Evolutionary conservation across 257 asterid species (phyloP).

Genomic region (Leptodermis oblonga): DNA sequence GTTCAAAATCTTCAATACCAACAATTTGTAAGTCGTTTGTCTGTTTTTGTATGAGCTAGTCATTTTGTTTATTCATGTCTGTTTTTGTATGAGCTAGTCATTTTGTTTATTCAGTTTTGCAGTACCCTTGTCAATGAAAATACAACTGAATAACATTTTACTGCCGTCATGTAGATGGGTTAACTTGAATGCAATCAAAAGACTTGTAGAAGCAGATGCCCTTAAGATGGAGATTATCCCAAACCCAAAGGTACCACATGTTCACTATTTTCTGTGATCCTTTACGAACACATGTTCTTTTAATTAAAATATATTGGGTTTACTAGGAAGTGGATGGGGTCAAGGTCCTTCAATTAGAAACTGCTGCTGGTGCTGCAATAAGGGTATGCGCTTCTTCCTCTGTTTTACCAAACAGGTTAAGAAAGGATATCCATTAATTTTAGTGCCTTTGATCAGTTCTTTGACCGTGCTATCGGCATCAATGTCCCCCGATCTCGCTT

Average conservation of each 20-base stretch:
- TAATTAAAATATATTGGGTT: slow-evolving; percentile 9
- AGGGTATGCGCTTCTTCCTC: slow-evolving; percentile 44
- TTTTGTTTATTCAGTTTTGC: background rate
- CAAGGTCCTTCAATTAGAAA: slow-evolving; percentile 95
- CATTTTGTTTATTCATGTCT: background rate
- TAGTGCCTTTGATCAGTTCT: slow-evolving; percentile 45
- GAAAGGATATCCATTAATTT: background rate
- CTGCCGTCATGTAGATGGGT: slow-evolving; percentile 71
- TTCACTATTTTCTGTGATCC: slow-evolving; percentile 6
- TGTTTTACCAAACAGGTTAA: background rate
- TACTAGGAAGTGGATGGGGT: slow-evolving; percentile 90
- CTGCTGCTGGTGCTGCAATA: slow-evolving; percentile 99
- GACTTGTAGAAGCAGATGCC: slow-evolving; percentile 73
- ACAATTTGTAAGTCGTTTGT: slow-evolving; percentile 73
- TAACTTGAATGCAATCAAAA: slow-evolving; percentile 73
- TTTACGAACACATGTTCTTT: background rate
- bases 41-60: background rate
- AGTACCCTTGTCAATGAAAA: background rate
- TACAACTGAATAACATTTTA: slow-evolving; percentile 2
- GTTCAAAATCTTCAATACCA: slow-evolving; percentile 97
- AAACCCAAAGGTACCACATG: slow-evolving; percentile 71
- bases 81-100: background rate
- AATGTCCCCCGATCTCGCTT: slow-evolving; percentile 97
- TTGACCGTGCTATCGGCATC: slow-evolving; percentile 82
- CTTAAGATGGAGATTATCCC: slow-evolving; percentile 97